Conservation (phyloP, 2,329 filamentous ascomycete species). For the Alternaria arbusti region DNA sequence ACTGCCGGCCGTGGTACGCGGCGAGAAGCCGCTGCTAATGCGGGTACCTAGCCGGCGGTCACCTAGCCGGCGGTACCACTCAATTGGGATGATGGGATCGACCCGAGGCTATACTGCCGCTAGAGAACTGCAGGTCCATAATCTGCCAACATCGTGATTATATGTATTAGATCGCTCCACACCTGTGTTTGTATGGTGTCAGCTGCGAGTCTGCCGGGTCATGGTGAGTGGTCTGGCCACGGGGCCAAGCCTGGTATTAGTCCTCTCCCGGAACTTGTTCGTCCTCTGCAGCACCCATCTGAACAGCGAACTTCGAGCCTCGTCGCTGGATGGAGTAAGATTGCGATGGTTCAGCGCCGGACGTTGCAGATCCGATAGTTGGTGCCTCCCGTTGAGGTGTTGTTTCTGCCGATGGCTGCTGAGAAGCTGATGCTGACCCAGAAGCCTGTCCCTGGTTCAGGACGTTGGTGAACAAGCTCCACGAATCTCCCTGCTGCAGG, state of each 20-base stretch:
- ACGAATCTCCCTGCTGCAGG: conserved; percentile 14
- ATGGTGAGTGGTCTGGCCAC: not conserved
- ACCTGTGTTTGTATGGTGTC: not conserved
- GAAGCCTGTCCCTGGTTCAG: not conserved
- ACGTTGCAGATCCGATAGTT: not conserved
- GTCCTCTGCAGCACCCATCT: not conserved
- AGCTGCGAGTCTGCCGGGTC: not conserved
- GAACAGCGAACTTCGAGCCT: not conserved
- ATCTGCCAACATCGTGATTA: not conserved
- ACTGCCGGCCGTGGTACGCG: not conserved
- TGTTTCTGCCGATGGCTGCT: not conserved
- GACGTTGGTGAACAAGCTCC: conserved; percentile 6
- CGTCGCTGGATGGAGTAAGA: not conserved
- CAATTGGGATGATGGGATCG: conserved; percentile 2
- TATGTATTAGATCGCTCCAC: not conserved
- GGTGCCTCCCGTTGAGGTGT: conserved; percentile 6
- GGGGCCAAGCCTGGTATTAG: not conserved
- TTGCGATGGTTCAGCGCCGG: not conserved
- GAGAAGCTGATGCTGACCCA: not conserved
- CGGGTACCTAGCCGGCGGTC: not conserved
- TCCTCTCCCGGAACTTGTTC: not conserved
- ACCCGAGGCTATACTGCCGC: not conserved
- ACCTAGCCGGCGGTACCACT: not conserved
- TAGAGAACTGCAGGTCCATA: conserved; percentile 3
- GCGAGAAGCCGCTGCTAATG: conserved; percentile 2